Conservation (phyloP, 2,329 filamentous ascomycete genomes). For the Trichoderma sp. region DNA sequence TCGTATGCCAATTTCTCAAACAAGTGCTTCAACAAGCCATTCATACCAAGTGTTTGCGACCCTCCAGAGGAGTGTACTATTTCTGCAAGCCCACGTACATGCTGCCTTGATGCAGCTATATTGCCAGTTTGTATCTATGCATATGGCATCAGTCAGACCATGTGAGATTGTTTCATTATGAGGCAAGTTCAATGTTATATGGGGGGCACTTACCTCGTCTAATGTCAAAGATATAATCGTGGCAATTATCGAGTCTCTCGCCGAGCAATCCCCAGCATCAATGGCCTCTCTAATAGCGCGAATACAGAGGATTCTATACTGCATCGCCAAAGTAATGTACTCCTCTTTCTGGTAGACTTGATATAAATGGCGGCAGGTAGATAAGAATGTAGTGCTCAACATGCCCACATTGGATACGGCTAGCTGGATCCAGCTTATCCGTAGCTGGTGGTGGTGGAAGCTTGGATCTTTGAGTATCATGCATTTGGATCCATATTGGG, state of each 20-base stretch:
- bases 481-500: not conserved
- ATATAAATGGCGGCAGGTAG: not conserved
- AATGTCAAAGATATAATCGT: not conserved
- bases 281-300: not conserved
- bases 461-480: not conserved
- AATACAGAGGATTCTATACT: not conserved
- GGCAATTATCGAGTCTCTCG: not conserved
- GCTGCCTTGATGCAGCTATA: not conserved
- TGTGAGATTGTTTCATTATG: not conserved
- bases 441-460: not conserved
- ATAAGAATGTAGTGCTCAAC: not conserved
- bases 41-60: not conserved
- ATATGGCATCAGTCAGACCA: too few species aligned
- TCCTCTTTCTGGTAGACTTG: not conserved
- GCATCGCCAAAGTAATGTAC: not conserved
- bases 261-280: not conserved
- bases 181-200: not conserved
- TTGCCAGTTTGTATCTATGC: not conserved
- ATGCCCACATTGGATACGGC: not conserved
- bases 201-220: not conserved
- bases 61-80: not conserved
- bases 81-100: slow-evolving; percentile 3
- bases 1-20: not conserved
- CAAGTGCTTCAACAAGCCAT: not conserved
- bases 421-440: not conserved